Evolutionary conservation across 1,284 basidiomycete genomes (phyloP).

Genomic region (Coriolopsis trogii): DNA sequence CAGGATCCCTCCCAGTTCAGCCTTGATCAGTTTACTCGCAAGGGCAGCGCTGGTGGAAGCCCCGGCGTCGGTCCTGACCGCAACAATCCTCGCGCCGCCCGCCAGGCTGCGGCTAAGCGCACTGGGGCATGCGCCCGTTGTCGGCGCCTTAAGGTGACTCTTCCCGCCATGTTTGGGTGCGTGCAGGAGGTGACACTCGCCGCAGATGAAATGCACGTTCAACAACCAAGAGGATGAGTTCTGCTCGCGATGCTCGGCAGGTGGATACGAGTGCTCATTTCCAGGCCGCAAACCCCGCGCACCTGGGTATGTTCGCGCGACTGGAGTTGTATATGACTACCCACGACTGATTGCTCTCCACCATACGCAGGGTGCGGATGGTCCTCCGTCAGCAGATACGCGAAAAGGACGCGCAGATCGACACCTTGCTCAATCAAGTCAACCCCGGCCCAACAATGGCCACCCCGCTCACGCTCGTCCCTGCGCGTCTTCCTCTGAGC

Average conservation of each 20-base stretch:
- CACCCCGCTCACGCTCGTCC: slow-evolving; percentile 34
- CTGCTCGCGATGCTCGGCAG: slow-evolving; percentile 33
- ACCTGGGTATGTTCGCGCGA: slow-evolving; percentile 32
- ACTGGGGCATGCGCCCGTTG: slow-evolving; percentile 37
- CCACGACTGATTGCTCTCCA: neutral
- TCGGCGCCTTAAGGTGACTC: slow-evolving; percentile 35
- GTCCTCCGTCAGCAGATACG: slow-evolving; percentile 36
- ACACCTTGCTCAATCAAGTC: slow-evolving; percentile 32
- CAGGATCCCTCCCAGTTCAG: slow-evolving; percentile 19
- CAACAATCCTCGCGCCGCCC: slow-evolving; percentile 18
- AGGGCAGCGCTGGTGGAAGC: slow-evolving; percentile 5
- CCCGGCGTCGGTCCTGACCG: slow-evolving; percentile 12
- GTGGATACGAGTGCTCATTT: slow-evolving; percentile 36
- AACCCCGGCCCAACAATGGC: slow-evolving; percentile 32
- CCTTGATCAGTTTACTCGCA: slow-evolving; percentile 13
- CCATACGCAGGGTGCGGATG: slow-evolving; percentile 31
- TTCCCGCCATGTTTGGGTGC: neutral
- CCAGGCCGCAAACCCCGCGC: slow-evolving; percentile 40
- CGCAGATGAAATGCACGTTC: slow-evolving; percentile 39
- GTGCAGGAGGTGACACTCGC: no score
- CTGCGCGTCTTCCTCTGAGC: slow-evolving; percentile 29
- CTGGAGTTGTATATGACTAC: neutral
- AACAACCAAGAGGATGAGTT: slow-evolving; percentile 23
- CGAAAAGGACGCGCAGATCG: slow-evolving; percentile 39
- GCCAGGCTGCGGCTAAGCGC: slow-evolving; percentile 17